A percentile compares a stretch with the other conserved stretches of the same genome.
Evolutionary conservation across 2,329 filamentous ascomycete species (phyloP).

Genomic region (Annulohypoxylon truncatum): DNA sequence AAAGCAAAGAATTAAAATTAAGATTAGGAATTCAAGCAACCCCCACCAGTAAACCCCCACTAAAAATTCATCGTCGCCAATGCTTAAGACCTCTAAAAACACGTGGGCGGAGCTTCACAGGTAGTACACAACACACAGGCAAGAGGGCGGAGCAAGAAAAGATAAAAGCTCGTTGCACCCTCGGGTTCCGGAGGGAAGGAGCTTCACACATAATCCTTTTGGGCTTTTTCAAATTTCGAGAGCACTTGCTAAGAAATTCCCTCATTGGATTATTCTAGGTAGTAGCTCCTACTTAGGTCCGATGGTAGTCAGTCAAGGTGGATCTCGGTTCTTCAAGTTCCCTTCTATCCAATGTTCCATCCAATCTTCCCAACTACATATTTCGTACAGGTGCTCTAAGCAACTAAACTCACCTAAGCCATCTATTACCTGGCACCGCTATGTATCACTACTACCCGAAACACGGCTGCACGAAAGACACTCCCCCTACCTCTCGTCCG

Average conservation of each 20-base stretch:
- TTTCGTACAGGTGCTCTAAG: neutral
- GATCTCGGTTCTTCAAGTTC: neutral
- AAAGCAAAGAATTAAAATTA: constrained; percentile 9
- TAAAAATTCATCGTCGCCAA: constrained; percentile 28
- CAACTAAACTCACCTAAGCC: constrained; percentile 23
- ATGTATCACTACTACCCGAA: constrained; percentile 6
- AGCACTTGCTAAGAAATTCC: constrained; percentile 19
- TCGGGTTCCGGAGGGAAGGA: constrained; percentile 29
- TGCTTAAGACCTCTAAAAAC: constrained; percentile 23
- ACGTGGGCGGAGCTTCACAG: constrained; percentile 35
- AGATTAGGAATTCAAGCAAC: constrained; percentile 11
- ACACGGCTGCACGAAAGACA: constrained; percentile 28
- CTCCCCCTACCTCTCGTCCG: constrained; percentile 19
- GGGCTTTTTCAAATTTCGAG: constrained; percentile 2
- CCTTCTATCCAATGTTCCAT: neutral
- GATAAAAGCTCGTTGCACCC: constrained; percentile 39
- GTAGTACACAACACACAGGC: constrained; percentile 16
- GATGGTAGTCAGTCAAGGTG: neutral
- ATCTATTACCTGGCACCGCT: neutral
- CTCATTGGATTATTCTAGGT: constrained; percentile 1
- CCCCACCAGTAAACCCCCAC: constrained; percentile 34
- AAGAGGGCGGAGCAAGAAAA: constrained; percentile 30
- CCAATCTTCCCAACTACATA: neutral
- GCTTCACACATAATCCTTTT: constrained; percentile 5
- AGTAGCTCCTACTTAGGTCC: neutral